These are phyloP conservation scores for Entomortierella parvispora DNA, from an alignment of 192 early-diverging fungal species.

Conservation along the genomic window DNA sequence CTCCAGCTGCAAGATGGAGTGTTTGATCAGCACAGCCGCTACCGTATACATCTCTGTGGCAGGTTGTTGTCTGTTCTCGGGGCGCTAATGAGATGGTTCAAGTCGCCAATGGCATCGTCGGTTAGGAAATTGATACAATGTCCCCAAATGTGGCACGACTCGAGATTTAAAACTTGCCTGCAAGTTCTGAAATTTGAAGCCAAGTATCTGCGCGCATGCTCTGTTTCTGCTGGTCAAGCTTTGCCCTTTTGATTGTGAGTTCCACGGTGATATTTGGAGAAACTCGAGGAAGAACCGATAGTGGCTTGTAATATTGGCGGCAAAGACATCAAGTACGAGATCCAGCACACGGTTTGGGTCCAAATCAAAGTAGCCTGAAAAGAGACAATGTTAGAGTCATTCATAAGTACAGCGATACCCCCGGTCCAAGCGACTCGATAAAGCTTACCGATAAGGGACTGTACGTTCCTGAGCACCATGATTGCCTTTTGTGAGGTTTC, in stretches of 20 bases:
- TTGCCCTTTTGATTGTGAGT: conserved; percentile 2
- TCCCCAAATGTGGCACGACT: no score
- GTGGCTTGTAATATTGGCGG: conserved; percentile 70
- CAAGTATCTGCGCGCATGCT: conserved; percentile 73
- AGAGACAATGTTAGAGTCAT: not conserved
- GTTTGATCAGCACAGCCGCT: conserved; percentile 24
- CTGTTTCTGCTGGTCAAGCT: conserved; percentile 6
- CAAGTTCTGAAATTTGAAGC: conserved; percentile 77
- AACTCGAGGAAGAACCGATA: conserved; percentile 79
- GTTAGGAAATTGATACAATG: conserved; percentile 9
- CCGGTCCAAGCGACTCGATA: not conserved
- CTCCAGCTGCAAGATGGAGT: conserved; percentile 51
- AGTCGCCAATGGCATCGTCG: conserved; percentile 13
- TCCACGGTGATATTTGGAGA: conserved; percentile 64
- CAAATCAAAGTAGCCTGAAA: conserved; percentile 75
- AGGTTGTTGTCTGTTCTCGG: conserved; percentile 63
- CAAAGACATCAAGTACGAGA: conserved; percentile 79
- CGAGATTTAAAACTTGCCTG: conserved; percentile 37
- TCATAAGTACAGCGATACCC: no score
- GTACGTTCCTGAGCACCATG: conserved; percentile 13
- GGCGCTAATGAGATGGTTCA: conserved; percentile 56
- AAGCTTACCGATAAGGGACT: conserved; percentile 20
- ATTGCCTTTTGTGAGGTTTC: conserved; percentile 3
- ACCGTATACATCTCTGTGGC: conserved; percentile 37
- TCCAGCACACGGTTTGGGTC: conserved; percentile 89